Conservation (phyloP, 805 yeast species). For the Trichomonascus vanleenenianus region DNA sequence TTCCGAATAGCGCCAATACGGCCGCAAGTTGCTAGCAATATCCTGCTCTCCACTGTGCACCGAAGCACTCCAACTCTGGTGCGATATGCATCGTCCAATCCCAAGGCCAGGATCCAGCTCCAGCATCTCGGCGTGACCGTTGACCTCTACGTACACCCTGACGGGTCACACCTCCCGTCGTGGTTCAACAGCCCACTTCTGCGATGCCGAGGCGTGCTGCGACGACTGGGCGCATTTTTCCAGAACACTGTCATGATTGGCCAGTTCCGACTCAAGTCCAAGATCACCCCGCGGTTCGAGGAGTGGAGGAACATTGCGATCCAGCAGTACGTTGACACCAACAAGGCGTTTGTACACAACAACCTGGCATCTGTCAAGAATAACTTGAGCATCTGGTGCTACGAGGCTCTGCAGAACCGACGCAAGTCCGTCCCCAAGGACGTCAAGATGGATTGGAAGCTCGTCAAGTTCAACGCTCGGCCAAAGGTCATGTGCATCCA, state of each 20-base stretch:
- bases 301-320: slow-evolving; percentile 85
- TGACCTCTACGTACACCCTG: slow-evolving; percentile 46
- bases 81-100: slow-evolving; percentile 2
- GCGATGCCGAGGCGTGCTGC: slow-evolving; percentile 40
- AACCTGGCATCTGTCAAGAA: slow-evolving; percentile 41
- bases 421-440: slow-evolving; percentile 48
- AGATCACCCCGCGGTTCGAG: slow-evolving; percentile 55
- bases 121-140: slow-evolving; percentile 16
- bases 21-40: background rate
- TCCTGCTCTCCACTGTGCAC: no score
- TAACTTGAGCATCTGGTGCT: slow-evolving; percentile 53
- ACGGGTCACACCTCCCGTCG: slow-evolving; percentile 39
- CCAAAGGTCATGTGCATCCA: slow-evolving; percentile 72
- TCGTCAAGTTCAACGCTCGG: slow-evolving; percentile 55
- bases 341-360: slow-evolving; percentile 66
- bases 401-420: slow-evolving; percentile 47
- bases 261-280: slow-evolving; percentile 59
- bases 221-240: slow-evolving; percentile 56
- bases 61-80: background rate
- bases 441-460: slow-evolving; percentile 64
- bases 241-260: slow-evolving; percentile 59
- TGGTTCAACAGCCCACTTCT: slow-evolving; percentile 35
- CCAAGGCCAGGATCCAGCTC: slow-evolving; percentile 8
- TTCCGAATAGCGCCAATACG: background rate
- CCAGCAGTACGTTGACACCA: slow-evolving; percentile 67